Evolutionary conservation across 2,329 filamentous ascomycete species (phyloP).

Genomic region (Apiospora koreana): DNA sequence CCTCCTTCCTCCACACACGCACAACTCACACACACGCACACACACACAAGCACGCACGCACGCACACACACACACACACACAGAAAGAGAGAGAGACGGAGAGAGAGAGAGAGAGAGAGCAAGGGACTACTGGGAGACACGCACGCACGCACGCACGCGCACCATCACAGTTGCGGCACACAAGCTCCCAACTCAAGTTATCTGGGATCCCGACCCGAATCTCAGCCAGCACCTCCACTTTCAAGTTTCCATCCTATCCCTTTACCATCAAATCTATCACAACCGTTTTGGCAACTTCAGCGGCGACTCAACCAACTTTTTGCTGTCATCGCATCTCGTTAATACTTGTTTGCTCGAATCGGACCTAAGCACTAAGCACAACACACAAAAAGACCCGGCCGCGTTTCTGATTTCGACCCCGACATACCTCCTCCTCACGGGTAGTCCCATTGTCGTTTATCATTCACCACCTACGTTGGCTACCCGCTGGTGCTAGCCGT

Average conservation of each 20-base stretch:
- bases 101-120: background rate
- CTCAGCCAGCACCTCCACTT: slow-evolving; percentile 4
- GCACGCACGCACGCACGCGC: background rate
- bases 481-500: slow-evolving; percentile 9
- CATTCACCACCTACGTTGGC: background rate
- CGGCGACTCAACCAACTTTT: slow-evolving; percentile 1
- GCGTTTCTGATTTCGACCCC: background rate
- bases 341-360: background rate
- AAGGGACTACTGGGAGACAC: slow-evolving; percentile 1
- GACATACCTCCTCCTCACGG: background rate
- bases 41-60: background rate
- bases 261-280: slow-evolving; percentile 7
- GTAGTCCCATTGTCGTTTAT: slow-evolving; percentile 3
- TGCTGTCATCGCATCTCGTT: slow-evolving; percentile 4
- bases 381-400: background rate
- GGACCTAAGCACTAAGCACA: background rate
- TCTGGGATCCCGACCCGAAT: slow-evolving; percentile 8
- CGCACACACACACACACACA: background rate
- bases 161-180: slow-evolving; percentile 2
- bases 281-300: background rate
- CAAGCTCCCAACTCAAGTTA: slow-evolving; percentile 4
- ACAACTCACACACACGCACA: background rate
- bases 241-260: slow-evolving; percentile 8
- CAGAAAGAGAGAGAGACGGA: background rate
- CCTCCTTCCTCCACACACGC: background rate